A percentile compares a stretch with the other conserved stretches of the same genome.
Conservation (phyloP, 2,329 filamentous ascomycete species). For the Aspergillus puulaauensis region DNA sequence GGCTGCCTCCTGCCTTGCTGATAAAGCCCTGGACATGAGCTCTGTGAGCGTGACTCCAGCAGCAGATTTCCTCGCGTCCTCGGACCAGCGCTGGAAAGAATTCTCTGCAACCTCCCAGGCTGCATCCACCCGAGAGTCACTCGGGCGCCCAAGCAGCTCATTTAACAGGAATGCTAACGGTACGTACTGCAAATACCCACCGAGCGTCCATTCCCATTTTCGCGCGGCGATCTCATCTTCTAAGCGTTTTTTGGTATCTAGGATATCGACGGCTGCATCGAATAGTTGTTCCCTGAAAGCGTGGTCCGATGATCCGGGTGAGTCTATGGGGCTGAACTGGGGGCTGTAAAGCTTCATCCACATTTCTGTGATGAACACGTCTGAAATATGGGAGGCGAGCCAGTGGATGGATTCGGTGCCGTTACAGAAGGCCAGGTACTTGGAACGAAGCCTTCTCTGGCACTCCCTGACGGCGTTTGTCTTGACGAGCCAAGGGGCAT, state of each 20-base stretch:
- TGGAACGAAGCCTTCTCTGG: slow-evolving; percentile 48
- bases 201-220: slow-evolving; percentile 20
- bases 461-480: slow-evolving; percentile 45
- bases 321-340: slow-evolving; percentile 42
- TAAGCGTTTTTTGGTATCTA: slow-evolving; percentile 47
- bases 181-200: slow-evolving; percentile 18
- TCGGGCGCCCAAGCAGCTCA: background rate
- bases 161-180: slow-evolving; percentile 17
- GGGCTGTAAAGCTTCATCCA: slow-evolving; percentile 69
- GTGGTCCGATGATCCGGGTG: slow-evolving; percentile 29
- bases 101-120: slow-evolving; percentile 6
- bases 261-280: slow-evolving; percentile 65
- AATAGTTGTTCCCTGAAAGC: slow-evolving; percentile 65
- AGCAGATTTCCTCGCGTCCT: background rate
- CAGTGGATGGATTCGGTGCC: slow-evolving; percentile 55
- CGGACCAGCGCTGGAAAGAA: slow-evolving; percentile 2
- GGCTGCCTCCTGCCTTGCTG: background rate
- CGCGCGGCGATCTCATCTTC: slow-evolving; percentile 14
- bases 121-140: background rate
- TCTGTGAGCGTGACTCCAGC: slow-evolving; percentile 2
- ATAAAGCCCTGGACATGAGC: background rate
- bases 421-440: slow-evolving; percentile 48
- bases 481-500: slow-evolving; percentile 23
- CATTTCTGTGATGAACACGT: slow-evolving; percentile 71
- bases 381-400: slow-evolving; percentile 64